Percentiles rank a stretch among this genome's conserved stretches.
These are phyloP conservation scores for Macadamia tetraphylla DNA, from an alignment of 164 flowering plant genomes.

Conservation along the genomic window DNA sequence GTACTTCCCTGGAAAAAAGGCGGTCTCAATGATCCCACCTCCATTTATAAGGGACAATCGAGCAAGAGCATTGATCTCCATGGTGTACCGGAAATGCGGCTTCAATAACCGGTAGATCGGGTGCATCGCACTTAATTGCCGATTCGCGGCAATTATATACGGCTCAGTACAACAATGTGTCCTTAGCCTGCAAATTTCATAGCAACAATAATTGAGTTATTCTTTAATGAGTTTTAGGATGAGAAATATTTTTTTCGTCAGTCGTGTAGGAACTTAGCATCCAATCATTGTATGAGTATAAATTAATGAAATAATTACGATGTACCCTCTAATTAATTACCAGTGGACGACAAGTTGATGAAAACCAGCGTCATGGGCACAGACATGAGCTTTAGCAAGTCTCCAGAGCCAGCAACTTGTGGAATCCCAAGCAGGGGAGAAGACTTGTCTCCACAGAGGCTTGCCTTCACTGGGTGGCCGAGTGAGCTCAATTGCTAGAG, in stretches of 20 bases:
- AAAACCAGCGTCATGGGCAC: conserved; percentile 30
- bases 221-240: too few species aligned
- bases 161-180: conserved; percentile 25
- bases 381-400: conserved; percentile 41
- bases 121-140: conserved; percentile 27
- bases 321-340: conserved; percentile 10
- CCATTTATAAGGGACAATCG: conserved; percentile 18
- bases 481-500: conserved; percentile 67
- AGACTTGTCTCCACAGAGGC: conserved; percentile 23
- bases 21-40: conserved; percentile 24
- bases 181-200: conserved; percentile 22
- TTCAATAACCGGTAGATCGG: conserved; percentile 11
- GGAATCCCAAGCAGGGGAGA: conserved; percentile 17
- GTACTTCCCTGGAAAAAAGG: conserved; percentile 23
- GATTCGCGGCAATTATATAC: conserved; percentile 23
- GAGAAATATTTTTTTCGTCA: too few species aligned
- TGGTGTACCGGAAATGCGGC: conserved; percentile 17
- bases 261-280: too few species aligned
- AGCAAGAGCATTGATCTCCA: conserved; percentile 21
- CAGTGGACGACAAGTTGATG: conserved; percentile 37
- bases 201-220: background rate
- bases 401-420: conserved; percentile 35
- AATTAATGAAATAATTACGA: too few species aligned
- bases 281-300: too few species aligned
- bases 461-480: conserved; percentile 32